Evolutionary conservation across 2,329 filamentous ascomycete species (phyloP), one percentile per base, ranked within the genome.

Genomic region (Microdochium nivale): DNA sequence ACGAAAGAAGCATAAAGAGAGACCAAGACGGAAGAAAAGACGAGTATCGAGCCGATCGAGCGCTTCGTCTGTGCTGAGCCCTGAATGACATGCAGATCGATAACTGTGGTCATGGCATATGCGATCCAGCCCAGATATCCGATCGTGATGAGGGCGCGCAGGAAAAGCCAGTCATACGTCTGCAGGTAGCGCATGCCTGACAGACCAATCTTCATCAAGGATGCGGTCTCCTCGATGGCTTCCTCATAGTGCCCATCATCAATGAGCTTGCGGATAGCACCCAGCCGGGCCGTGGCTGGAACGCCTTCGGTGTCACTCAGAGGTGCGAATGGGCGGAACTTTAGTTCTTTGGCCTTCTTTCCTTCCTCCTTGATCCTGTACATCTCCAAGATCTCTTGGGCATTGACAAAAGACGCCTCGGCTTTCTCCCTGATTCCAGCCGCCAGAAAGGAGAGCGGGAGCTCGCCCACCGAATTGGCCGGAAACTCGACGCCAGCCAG

Each of bases 111-210:
- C 49, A 95, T 74, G 2, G 91, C 90, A 67, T 91, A 99, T 1
- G 87, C 86, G 63, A 97, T 95, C 92, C 92, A 99, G 21, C 94
- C 94, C 8, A 97, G 72, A 62, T 97, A 99, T 19, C 94, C 94
- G 13, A 87, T 65, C 2, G 94, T 96, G 54, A 99, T 87, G 49
- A 99, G 76, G 2, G 89, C 87, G 54, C 94, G 80, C 33, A 99
- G 73, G 70, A 99, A 99, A 2, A 99, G 77, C 94, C 94, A 99
- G 71, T 99, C 94, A 62, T 99, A 99, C 0, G 91, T 99, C 68
- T 99, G 94, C 25, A 99, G 78, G 66, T 99, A 99, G 49, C 94
- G 82, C 54, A 99, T 73, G 8, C 94, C 94, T 55, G 90, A 80
- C 1, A 99, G 77, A 1, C 83, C 86, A 49, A 88, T 71, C 53